A percentile compares a stretch with the other conserved stretches of the same genome.
These are phyloP conservation scores for Abrus precatorius DNA, from an alignment of 306 rosid genomes.

Conservation along the genomic window DNA sequence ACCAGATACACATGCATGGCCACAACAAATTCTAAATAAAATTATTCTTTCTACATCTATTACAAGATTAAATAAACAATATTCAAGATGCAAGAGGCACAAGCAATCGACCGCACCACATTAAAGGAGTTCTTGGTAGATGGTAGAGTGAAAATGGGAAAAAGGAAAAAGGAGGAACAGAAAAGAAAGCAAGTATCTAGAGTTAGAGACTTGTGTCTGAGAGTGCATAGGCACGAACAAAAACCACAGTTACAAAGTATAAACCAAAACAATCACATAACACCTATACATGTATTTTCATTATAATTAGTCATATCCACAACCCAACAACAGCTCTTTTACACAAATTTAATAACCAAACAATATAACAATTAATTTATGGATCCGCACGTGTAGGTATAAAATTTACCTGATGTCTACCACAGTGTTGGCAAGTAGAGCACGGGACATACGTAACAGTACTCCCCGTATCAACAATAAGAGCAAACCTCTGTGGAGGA, in stretches of 20 bases:
- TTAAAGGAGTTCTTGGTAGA: neutral
- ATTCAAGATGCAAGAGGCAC: neutral
- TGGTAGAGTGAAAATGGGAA: neutral
- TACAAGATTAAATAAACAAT: slow-evolving; percentile 26
- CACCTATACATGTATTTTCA: neutral
- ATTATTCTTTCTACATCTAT: slow-evolving; percentile 14
- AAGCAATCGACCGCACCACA: neutral
- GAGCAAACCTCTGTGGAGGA: slow-evolving; percentile 92
- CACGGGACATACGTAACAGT: slow-evolving; percentile 97
- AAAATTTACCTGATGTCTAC: slow-evolving; percentile 56
- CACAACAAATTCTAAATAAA: slow-evolving; percentile 18
- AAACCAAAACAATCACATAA: slow-evolving; percentile 34
- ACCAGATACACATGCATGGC: slow-evolving; percentile 4
- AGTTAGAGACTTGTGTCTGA: neutral
- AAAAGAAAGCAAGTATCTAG: neutral
- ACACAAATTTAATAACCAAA: slow-evolving; percentile 22
- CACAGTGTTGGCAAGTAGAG: slow-evolving; percentile 82
- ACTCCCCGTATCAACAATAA: slow-evolving; percentile 97
- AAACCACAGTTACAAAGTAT: slow-evolving; percentile 21
- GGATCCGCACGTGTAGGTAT: neutral
- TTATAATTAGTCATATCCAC: neutral
- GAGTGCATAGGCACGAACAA: neutral
- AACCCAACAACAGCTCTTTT: neutral
- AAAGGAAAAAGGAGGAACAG: neutral
- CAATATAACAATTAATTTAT: slow-evolving; percentile 32